Evolutionary conservation across 1,284 basidiomycete species (phyloP).

Genomic region (Ganoderma meredithae): DNA sequence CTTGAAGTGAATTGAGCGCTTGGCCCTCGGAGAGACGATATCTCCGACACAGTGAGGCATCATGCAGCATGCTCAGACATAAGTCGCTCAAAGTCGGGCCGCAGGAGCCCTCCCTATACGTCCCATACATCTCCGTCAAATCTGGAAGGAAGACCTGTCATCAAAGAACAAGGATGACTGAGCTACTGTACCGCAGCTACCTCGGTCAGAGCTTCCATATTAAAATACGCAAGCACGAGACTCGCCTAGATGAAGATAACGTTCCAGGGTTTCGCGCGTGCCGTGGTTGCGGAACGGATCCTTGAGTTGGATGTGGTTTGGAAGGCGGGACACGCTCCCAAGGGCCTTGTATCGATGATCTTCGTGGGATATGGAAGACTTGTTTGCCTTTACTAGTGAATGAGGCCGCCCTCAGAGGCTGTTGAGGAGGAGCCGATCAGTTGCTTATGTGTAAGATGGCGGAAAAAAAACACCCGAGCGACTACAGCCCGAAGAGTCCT

Average conservation of each 20-base stretch:
- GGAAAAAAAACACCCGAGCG: background rate
- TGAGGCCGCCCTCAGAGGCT: background rate
- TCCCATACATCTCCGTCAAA: background rate
- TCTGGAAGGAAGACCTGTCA: background rate
- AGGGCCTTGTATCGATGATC: background rate
- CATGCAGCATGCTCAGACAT: background rate
- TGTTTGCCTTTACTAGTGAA: background rate
- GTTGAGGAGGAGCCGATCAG: background rate
- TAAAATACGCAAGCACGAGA: background rate
- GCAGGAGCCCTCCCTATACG: background rate
- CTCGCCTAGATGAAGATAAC: background rate
- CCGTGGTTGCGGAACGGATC: background rate
- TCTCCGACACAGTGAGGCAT: background rate
- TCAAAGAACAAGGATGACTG: background rate
- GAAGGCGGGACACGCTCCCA: background rate
- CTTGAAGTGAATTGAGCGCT: background rate
- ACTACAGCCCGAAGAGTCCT: background rate
- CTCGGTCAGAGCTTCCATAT: background rate
- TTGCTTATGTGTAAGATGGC: background rate
- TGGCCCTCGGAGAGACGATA: background rate
- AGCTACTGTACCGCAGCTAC: background rate
- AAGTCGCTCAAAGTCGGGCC: background rate
- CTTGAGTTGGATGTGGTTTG: slow-evolving; percentile 5
- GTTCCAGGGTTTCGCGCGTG: background rate
- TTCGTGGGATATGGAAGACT: background rate